Evolutionary conservation across 306 rosid species (phyloP).

Genomic region (Sicyos baderoa): DNA sequence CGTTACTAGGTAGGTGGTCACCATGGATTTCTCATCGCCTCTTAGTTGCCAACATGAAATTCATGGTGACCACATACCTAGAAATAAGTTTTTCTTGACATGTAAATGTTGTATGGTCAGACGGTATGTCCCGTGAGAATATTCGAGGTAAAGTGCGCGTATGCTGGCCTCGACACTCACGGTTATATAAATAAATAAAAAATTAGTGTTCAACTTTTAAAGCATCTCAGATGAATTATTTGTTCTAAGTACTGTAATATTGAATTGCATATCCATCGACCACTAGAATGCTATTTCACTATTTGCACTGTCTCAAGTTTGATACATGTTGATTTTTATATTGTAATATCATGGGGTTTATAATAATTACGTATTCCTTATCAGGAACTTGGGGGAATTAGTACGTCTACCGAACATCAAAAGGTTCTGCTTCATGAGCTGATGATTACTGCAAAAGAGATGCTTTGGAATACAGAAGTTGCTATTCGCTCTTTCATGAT

Average conservation of each 20-base stretch:
- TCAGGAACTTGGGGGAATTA: constrained; percentile 94
- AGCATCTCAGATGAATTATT: background rate
- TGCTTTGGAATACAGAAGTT: constrained; percentile 81
- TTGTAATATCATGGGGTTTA: background rate
- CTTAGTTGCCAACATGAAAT: too few relatives aligned
- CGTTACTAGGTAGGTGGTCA: too few relatives aligned
- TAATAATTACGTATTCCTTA: background rate
- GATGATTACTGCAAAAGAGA: constrained; percentile 66
- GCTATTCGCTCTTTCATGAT: constrained; percentile 93
- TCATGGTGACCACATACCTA: too few relatives aligned
- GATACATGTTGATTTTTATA: background rate
- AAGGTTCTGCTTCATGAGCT: constrained; percentile 59
- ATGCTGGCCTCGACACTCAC: too few relatives aligned
- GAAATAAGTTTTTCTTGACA: too few relatives aligned
- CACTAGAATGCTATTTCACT: background rate
- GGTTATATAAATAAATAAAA: too few relatives aligned
- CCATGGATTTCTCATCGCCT: too few relatives aligned
- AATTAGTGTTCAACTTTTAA: background rate
- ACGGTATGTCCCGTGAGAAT: too few relatives aligned
- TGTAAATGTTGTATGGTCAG: too few relatives aligned
- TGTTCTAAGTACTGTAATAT: background rate
- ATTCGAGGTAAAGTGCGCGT: too few relatives aligned
- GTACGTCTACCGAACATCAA: constrained; percentile 78
- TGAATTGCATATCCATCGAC: background rate
- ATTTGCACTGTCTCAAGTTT: background rate